Conservation (phyloP, 139 green algal species). For the Chlorella sp. region DNA sequence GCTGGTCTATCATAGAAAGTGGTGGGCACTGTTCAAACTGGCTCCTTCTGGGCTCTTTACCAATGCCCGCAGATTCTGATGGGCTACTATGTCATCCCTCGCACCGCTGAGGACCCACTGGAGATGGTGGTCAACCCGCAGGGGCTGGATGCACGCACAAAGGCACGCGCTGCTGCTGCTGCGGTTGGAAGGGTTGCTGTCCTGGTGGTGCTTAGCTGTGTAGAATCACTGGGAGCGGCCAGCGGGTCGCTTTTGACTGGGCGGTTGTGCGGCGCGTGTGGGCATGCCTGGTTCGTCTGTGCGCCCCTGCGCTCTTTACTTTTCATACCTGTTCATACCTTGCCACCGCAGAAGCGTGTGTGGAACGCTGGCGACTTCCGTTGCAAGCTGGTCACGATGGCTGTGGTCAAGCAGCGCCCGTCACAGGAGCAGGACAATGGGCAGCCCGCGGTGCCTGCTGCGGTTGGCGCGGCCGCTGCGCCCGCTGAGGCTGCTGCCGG, state of each 20-base stretch:
- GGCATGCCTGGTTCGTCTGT: too few relatives aligned
- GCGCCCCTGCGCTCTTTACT: too few relatives aligned
- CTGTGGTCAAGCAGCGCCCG: not conserved
- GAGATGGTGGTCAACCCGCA: slow-evolving; percentile 53
- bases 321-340: too few relatives aligned
- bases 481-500: too few relatives aligned
- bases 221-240: too few relatives aligned
- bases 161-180: not conserved
- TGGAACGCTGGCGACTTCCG: slow-evolving; percentile 25
- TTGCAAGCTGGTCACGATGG: slow-evolving; percentile 34
- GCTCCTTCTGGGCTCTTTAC: too few relatives aligned
- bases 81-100: slow-evolving; percentile 61
- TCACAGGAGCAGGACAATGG: not conserved
- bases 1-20: too few relatives aligned
- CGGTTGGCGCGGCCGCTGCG: too few relatives aligned
- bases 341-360: not conserved
- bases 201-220: not conserved
- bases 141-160: slow-evolving; percentile 1
- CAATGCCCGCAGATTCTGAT: slow-evolving; percentile 46
- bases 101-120: slow-evolving; percentile 39
- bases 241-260: too few relatives aligned
- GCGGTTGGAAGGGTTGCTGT: not conserved
- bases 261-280: too few relatives aligned
- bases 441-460: not conserved
- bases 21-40: too few relatives aligned